Evolutionary conservation across 352 stramenopile species (phyloP), one percentile per base, ranked within the genome.

Genomic region (Nothophytophthora sp.): DNA sequence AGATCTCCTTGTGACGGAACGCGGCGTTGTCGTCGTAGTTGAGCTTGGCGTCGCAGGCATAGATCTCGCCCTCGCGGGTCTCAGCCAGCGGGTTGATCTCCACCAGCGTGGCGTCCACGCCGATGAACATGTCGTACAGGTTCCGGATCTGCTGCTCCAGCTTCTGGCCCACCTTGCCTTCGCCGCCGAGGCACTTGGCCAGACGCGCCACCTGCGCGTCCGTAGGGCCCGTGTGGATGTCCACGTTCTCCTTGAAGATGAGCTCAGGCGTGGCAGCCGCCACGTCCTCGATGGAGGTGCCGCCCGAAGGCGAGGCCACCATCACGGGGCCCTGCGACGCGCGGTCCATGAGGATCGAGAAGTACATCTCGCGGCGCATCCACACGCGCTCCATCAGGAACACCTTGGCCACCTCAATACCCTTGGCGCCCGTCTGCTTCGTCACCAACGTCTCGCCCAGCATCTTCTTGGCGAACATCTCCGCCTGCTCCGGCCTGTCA

Each of bases 11-110:
- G 77, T 99, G 97, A 57, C 97, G 88, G 78, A 98, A 99, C 25
- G 86, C 88, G 3, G 97, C 96, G 77, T 99, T 99, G 71, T 98
- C 95, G 77, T 99, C 97, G 68, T 99, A 99, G 72, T 98, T 98
- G 28, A 99, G 81, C 88, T 99, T 99, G 57, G 96, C 96, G 73
- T 99, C 97, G 50, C 90, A 97, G 41, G 95, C 96, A 36, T 98
- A 90, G 56, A 99, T 92, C 52, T 97, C 67, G 33, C 96, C 96
- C 16, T 98, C 87, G 9, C 81, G 75, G 12, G 96, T 99, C 80
- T 99, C 96, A 10, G 95, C 96, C n/a, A 99, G 68, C 12, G 97
- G 97, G 79, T 99, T 99, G 64, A 99, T 97, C 83, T 99, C 96
- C 34, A 99, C 90, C 57, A 98, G 88, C 29, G 97, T 99, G 42